phyloP scores from a whole-genome alignment of 257 asterid genomes.

The Linaria vulgaris region DNA sequence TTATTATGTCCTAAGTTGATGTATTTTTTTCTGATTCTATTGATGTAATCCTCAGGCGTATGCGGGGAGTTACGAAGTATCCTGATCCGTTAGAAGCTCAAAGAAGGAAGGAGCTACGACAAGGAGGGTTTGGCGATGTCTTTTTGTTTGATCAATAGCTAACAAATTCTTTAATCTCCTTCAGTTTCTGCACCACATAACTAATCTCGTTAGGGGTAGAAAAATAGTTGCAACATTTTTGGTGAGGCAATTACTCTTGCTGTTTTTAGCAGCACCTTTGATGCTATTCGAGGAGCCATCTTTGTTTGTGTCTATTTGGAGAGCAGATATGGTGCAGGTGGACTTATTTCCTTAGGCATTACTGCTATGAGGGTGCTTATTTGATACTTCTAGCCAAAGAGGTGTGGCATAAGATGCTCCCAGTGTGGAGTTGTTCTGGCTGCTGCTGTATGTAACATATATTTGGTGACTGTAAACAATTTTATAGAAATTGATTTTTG shows the following conservation, averaged over 20 bases:
- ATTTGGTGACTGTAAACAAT: conserved; percentile 36
- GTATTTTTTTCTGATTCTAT: too few species aligned
- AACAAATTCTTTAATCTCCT: conserved; percentile 13
- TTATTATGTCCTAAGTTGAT: too few species aligned
- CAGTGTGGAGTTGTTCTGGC: too few species aligned
- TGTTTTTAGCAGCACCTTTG: not conserved
- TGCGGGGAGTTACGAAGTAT: conserved; percentile 39
- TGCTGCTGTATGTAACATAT: conserved; percentile 35
- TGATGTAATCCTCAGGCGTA: conserved; percentile 14
- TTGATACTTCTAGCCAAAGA: not conserved
- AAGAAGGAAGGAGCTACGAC: conserved; percentile 51
- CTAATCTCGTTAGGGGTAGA: too few species aligned
- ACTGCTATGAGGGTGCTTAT: too few species aligned
- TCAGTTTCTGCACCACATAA: too few species aligned
- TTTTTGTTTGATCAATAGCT: conserved; percentile 52
- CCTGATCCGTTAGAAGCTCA: conserved; percentile 56
- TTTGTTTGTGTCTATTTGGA: not conserved
- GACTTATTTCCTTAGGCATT: not conserved
- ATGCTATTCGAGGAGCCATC: not conserved
- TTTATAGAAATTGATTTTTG: conserved; percentile 23
- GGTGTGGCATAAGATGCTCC: not conserved
- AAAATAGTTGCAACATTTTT: not conserved
- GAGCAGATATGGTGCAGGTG: not conserved
- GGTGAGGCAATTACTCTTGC: not conserved
- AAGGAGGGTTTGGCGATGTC: conserved; percentile 45